These are phyloP conservation scores for Nigrograna mackinnonii DNA, from an alignment of 2,329 filamentous ascomycete genomes.

Conservation along the genomic window DNA sequence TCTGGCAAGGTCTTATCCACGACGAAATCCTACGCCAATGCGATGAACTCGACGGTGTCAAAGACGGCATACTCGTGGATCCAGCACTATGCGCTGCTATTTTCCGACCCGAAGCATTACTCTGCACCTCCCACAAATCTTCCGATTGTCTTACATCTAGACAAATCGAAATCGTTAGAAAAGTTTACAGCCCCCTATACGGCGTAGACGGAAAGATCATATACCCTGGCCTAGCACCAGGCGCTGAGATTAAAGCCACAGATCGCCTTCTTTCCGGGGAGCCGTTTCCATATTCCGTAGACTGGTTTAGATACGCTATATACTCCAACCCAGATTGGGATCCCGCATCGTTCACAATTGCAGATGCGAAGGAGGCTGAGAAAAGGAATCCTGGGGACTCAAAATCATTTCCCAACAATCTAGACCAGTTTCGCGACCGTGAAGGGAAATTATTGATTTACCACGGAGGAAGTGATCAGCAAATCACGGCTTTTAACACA, in stretches of 20 bases:
- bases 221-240: slow-evolving; percentile 54
- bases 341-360: slow-evolving; percentile 10
- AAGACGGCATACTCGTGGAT: slow-evolving; percentile 53
- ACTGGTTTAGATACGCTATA: slow-evolving; percentile 51
- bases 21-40: slow-evolving; percentile 53
- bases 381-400: slow-evolving; percentile 38
- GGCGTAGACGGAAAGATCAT: slow-evolving; percentile 47
- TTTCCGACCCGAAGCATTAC: slow-evolving; percentile 42
- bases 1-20: slow-evolving; percentile 41
- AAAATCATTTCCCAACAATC: slow-evolving; percentile 39
- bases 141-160: slow-evolving; percentile 44
- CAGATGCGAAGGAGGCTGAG: slow-evolving; percentile 33
- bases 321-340: slow-evolving; percentile 41
- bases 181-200: slow-evolving; percentile 47
- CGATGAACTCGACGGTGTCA: slow-evolving; percentile 51
- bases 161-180: slow-evolving; percentile 48
- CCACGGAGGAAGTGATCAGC: slow-evolving; percentile 49
- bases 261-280: slow-evolving; percentile 39
- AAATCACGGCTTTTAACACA: slow-evolving; percentile 48
- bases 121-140: slow-evolving; percentile 33
- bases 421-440: slow-evolving; percentile 28
- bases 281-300: slow-evolving; percentile 41
- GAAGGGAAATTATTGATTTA: slow-evolving; percentile 51
- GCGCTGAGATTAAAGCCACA: slow-evolving; percentile 46
- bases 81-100: slow-evolving; percentile 39